A percentile compares a stretch with the other conserved stretches of the same genome.
phyloP scores from a whole-genome alignment of 768 basidiomycete genomes.

The Neoboletus magnificus region DNA sequence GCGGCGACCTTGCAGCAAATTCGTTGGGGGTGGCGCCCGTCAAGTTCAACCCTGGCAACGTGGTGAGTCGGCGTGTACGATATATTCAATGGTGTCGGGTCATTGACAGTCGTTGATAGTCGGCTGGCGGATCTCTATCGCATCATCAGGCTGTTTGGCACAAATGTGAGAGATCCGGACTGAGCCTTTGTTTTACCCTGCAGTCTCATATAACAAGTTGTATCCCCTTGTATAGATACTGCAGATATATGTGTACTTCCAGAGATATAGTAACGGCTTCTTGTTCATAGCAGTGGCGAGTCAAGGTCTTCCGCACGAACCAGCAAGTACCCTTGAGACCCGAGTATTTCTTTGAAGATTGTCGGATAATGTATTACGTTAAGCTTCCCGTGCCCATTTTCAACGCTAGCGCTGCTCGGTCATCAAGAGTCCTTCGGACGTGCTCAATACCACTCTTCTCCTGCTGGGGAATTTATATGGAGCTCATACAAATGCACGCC shows the following conservation, averaged over 20 bases:
- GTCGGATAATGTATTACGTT: background rate
- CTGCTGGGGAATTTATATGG: constrained; percentile 10
- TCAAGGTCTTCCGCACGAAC: background rate
- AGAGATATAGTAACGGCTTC: background rate
- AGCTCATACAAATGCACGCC: constrained; percentile 5
- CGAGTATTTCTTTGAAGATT: background rate
- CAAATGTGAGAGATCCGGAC: background rate
- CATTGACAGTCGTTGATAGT: background rate
- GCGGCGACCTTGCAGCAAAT: background rate
- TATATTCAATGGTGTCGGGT: background rate
- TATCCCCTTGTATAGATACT: constrained; percentile 3
- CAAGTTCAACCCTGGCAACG: constrained; percentile 10
- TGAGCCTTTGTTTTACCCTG: background rate
- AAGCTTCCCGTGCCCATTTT: background rate
- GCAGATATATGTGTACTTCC: constrained; percentile 9
- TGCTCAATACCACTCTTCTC: constrained; percentile 9
- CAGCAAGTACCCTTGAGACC: background rate
- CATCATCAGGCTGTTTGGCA: constrained; percentile 11
- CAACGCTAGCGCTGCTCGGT: background rate
- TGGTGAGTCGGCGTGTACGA: background rate
- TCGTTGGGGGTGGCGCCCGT: constrained; percentile 12
- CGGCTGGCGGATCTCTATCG: background rate
- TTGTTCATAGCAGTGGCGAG: constrained; percentile 10
- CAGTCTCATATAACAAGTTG: background rate
- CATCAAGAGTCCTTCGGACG: constrained; percentile 9